Base-by-base conservation (phyloP, 2,329 filamentous ascomycete genomes). In the Stagonosporopsis rhizophila region DNA sequence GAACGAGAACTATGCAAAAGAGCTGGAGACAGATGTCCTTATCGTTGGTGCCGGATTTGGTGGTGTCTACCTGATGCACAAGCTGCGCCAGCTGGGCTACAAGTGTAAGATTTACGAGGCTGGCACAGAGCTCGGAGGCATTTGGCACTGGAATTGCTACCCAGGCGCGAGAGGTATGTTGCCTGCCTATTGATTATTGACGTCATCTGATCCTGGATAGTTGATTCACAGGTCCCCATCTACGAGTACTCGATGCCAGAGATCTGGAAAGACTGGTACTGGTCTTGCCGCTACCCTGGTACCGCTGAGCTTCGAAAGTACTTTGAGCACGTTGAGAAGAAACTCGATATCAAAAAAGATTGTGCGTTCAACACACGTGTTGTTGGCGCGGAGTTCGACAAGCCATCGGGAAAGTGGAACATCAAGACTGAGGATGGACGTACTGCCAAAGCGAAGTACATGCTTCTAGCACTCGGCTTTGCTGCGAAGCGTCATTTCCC, bases 401-500 rank as follows among this genome's bases (percentile, higher is more conserved):
- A 79, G 9, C 57, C 63, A 0, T 69, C 73, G 0, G 79, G 78
- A 1, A 81, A 77, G 51, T 87, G 85, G 85, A 68, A 68, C 5
- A 71, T 86, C 7, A 72, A 77, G 44, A 85, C 82, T 0, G 75
- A 78, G 58, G 82, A 85, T 63, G 84, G 83, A 14, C 79, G 82
- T 3, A 77, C 69, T 1, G 79, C 81, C 6, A 81, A 75, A 58
- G 77, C 81, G 22, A 82, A 79, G 61, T 85, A 81, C 64, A 74
- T 87, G 11, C 67, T 87, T 15, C 72, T 84, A 1, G 82, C 81
- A 1, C 81, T 81, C 0, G 85, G 85, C 1, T 85, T 87, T 53
- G 81, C 86, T 0, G 83, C 86, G 1, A 86, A 85, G 66, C 77
- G 84, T n/a, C 82, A 88, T 60, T 82, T 85, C 35, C 86, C 87